These are phyloP conservation scores for Logfia minima DNA, from an alignment of 129 eudicot genomes.

Conservation along the genomic window DNA sequence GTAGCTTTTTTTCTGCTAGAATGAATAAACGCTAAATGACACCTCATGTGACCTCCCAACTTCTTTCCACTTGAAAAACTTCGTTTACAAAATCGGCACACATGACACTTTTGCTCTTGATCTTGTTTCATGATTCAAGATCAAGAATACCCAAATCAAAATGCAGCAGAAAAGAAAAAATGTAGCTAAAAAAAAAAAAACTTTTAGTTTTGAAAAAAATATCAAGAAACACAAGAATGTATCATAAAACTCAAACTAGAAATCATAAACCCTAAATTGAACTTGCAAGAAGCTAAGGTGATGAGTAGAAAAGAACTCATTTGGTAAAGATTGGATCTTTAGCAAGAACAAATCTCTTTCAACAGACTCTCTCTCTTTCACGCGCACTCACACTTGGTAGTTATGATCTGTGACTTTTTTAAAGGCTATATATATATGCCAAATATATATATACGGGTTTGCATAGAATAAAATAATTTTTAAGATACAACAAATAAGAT, in stretches of 20 bases:
- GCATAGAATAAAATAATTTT: no score
- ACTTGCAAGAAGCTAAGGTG: constrained; percentile 9
- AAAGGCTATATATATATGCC: constrained; percentile 14
- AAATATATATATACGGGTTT: not conserved
- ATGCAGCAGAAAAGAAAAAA: constrained; percentile 5
- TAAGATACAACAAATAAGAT: no score
- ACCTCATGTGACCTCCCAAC: constrained; percentile 87
- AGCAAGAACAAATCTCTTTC: constrained; percentile 19
- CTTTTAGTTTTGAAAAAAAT: not conserved
- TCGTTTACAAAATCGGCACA: constrained; percentile 59
- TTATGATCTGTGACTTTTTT: constrained; percentile 36
- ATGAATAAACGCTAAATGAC: constrained; percentile 58
- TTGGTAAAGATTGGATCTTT: constrained; percentile 31
- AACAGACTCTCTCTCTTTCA: constrained; percentile 22
- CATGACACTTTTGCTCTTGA: constrained; percentile 40
- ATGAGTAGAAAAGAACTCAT: constrained; percentile 15
- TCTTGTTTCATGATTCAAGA: constrained; percentile 39
- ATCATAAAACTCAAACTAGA: not conserved
- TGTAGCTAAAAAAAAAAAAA: not conserved
- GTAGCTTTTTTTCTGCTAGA: constrained; percentile 40
- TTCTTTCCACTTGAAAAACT: constrained; percentile 59
- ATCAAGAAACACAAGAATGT: constrained; percentile 21
- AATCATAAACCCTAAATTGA: constrained; percentile 31
- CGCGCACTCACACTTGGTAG: constrained; percentile 31
- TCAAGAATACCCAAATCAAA: constrained; percentile 30